Conservation (phyloP, 805 yeast genomes). For the Saccharomycopsis sp. region DNA sequence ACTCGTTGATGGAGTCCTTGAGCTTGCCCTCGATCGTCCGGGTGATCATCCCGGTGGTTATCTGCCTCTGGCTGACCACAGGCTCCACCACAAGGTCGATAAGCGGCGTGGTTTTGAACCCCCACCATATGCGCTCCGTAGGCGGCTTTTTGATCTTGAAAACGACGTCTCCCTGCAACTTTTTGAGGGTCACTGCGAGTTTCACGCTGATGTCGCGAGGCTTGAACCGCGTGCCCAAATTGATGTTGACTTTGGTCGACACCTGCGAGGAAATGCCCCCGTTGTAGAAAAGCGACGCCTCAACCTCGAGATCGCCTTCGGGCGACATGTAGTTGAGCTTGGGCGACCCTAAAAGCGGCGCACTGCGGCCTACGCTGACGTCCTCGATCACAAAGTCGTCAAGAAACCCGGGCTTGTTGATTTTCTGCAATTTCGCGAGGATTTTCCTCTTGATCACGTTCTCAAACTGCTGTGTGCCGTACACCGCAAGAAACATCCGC, state of each 20-base stretch:
- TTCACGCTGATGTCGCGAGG: constrained; percentile 71
- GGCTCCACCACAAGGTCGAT: constrained; percentile 80
- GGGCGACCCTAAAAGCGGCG: constrained; percentile 76
- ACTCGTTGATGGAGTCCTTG: constrained; percentile 69
- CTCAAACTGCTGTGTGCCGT: constrained; percentile 62
- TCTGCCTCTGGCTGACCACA: constrained; percentile 75
- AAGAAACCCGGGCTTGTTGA: constrained; percentile 80
- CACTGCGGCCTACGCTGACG: constrained; percentile 69
- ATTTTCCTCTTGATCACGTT: constrained; percentile 51
- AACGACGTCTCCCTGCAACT: constrained; percentile 66
- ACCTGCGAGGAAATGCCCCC: constrained; percentile 76
- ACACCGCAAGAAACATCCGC: constrained; percentile 68
- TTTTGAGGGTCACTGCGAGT: constrained; percentile 59
- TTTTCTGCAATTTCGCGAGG: constrained; percentile 65
- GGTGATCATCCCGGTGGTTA: constrained; percentile 73
- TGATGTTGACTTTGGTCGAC: constrained; percentile 72
- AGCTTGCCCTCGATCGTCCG: constrained; percentile 72
- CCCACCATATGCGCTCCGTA: constrained; percentile 84
- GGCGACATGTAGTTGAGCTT: constrained; percentile 62
- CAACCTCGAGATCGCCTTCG: constrained; percentile 66
- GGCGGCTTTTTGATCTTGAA: constrained; percentile 83
- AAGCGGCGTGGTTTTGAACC: constrained; percentile 72
- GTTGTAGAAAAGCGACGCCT: constrained; percentile 55
- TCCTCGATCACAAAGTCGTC: constrained; percentile 73
- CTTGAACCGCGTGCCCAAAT: constrained; percentile 67